Evolutionary conservation across 1,284 basidiomycete species (phyloP).

Genomic region (Leccinum proliferum): DNA sequence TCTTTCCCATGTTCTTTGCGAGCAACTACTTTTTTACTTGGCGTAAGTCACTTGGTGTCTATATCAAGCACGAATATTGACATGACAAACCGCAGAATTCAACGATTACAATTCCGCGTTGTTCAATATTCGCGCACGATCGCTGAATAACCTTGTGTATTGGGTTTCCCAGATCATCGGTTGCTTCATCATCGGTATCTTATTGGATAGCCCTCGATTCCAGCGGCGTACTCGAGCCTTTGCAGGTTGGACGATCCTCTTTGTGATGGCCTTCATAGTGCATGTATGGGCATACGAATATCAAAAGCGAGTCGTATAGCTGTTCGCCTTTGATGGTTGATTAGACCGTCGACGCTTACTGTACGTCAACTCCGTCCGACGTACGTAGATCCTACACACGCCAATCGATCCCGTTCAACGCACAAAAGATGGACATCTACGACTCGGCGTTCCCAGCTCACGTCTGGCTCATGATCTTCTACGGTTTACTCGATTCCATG

Average conservation of each 20-base stretch:
- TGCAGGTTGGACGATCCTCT: constrained; percentile 39
- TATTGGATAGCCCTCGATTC: constrained; percentile 38
- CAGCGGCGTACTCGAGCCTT: constrained; percentile 43
- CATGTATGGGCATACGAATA: constrained; percentile 49
- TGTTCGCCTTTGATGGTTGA: background rate
- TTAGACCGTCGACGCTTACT: no score
- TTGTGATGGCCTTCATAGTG: constrained; percentile 42
- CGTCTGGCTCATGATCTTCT: constrained; percentile 35
- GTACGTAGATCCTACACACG: constrained; percentile 16
- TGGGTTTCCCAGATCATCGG: constrained; percentile 36
- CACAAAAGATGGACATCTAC: constrained; percentile 25
- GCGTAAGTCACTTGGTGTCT: constrained; percentile 17
- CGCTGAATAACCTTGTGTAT: constrained; percentile 33
- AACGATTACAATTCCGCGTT: constrained; percentile 35
- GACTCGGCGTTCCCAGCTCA: constrained; percentile 28
- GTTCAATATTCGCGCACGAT: constrained; percentile 33
- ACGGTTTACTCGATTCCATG: constrained; percentile 36
- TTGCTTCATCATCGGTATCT: constrained; percentile 31
- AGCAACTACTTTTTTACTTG: constrained; percentile 36
- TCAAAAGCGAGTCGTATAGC: constrained; percentile 34
- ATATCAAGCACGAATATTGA: background rate
- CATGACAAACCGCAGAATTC: constrained; percentile 21
- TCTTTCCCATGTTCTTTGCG: constrained; percentile 35
- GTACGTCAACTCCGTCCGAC: background rate
- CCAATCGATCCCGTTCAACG: background rate